A percentile compares a stretch with the other conserved stretches of the same genome.
These are phyloP conservation scores for Gonapodya sp. DNA, from an alignment of 192 early-diverging fungal genomes.

Conservation along the genomic window DNA sequence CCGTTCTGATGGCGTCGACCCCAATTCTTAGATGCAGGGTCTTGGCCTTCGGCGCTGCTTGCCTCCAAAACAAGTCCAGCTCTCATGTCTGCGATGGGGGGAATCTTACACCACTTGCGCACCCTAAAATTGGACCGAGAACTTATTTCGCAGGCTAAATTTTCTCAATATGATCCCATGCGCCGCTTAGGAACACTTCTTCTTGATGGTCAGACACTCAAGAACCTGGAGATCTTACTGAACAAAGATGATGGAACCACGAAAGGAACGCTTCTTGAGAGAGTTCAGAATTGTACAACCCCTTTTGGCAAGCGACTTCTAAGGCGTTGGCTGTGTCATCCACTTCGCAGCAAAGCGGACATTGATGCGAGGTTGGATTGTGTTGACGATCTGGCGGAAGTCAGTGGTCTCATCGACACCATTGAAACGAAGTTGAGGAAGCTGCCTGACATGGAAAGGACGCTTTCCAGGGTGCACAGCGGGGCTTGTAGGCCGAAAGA, in stretches of 20 bases:
- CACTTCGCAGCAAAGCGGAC: constrained; percentile 17
- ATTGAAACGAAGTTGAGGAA: constrained; percentile 23
- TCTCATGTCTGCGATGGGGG: constrained; percentile 50
- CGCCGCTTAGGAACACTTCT: constrained; percentile 62
- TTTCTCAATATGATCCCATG: constrained; percentile 75
- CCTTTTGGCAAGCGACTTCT: constrained; percentile 82
- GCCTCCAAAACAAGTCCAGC: constrained; percentile 24
- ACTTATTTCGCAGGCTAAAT: constrained; percentile 74
- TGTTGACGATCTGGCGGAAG: constrained; percentile 65
- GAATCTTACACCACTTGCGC: constrained; percentile 77
- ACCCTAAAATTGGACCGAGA: constrained; percentile 79
- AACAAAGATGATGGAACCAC: constrained; percentile 64
- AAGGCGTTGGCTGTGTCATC: constrained; percentile 26
- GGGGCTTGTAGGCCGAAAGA: constrained; percentile 76
- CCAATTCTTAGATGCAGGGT: too few species aligned
- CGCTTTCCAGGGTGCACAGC: constrained; percentile 82
- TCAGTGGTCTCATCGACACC: constrained; percentile 17
- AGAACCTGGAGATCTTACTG: constrained; percentile 87
- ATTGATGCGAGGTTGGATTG: constrained; percentile 84
- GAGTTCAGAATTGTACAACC: constrained; percentile 74
- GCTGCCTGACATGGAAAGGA: constrained; percentile 81
- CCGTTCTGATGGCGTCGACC: too few species aligned
- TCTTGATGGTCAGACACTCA: constrained; percentile 86
- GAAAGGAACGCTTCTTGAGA: constrained; percentile 71
- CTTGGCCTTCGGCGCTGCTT: constrained; percentile 37